Conservation (phyloP, 331 rosid genomes). For the Prunus yedoensis region DNA sequence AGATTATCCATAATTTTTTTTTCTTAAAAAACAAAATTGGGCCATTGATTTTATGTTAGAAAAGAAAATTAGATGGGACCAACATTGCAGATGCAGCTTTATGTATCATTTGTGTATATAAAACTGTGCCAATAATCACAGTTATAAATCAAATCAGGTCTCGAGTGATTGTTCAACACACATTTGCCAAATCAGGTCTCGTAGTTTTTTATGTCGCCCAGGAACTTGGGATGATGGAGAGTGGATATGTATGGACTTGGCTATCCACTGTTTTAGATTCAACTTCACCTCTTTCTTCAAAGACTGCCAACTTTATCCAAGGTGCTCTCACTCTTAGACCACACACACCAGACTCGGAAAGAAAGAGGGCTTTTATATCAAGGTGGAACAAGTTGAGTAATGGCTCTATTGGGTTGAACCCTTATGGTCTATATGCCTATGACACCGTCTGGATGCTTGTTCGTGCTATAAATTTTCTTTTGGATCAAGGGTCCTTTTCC, state of each 20-base stretch:
- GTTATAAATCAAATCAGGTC: too few relatives aligned
- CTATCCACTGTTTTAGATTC: conserved; percentile 49
- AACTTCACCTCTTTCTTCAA: conserved; percentile 27
- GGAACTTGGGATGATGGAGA: conserved; percentile 42
- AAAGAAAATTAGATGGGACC: too few relatives aligned
- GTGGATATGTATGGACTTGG: conserved; percentile 52
- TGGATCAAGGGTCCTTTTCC: conserved; percentile 43
- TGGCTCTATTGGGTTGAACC: conserved; percentile 47
- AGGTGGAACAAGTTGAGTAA: conserved; percentile 47
- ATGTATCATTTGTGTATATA: too few relatives aligned
- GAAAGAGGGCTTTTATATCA: conserved; percentile 29
- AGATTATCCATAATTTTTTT: not conserved
- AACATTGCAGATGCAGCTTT: too few relatives aligned
- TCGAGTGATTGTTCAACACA: conserved; percentile 23
- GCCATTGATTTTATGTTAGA: too few relatives aligned
- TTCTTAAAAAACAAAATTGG: too few relatives aligned
- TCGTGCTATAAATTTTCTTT: conserved; percentile 35
- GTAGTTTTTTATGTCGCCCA: conserved; percentile 43
- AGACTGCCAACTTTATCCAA: conserved; percentile 31
- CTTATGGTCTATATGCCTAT: conserved; percentile 47
- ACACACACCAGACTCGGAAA: conserved; percentile 32
- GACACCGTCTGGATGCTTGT: conserved; percentile 54
- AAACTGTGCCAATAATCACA: too few relatives aligned
- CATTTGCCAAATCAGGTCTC: conserved; percentile 33
- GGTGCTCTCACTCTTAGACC: conserved; percentile 47